Percentiles rank a stretch among this genome's conserved stretches.
Evolutionary conservation across 202 grass and related monocot genomes (phyloP).

Genomic region (Setaria viridis): DNA sequence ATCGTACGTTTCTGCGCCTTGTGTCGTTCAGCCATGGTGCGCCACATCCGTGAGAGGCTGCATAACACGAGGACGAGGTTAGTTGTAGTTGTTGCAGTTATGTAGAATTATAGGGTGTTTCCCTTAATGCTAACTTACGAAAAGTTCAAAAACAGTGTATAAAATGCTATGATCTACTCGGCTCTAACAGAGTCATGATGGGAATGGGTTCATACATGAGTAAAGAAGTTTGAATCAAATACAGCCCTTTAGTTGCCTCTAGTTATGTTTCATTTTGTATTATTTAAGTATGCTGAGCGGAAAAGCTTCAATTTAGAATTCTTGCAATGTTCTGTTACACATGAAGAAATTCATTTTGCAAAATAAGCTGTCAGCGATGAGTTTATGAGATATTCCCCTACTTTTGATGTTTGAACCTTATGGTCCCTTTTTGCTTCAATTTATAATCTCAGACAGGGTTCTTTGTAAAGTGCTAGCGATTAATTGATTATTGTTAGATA

Average conservation of each 20-base stretch:
- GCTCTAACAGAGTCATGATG: not conserved
- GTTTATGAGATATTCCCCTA: not conserved
- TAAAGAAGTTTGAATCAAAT: slow-evolving; percentile 26
- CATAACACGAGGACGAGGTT: not conserved
- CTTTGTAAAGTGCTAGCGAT: not conserved
- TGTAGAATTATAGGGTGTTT: not conserved
- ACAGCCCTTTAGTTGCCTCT: not conserved
- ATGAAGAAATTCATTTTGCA: not conserved
- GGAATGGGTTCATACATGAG: slow-evolving; percentile 5
- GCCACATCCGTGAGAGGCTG: slow-evolving; percentile 93
- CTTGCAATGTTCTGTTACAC: not conserved
- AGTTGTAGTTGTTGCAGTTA: not conserved
- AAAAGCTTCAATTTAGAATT: slow-evolving; percentile 24
- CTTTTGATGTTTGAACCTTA: not conserved
- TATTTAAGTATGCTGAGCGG: not conserved
- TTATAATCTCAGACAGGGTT: not conserved
- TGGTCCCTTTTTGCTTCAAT: not conserved
- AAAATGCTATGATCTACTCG: not conserved
- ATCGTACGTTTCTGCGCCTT: slow-evolving; percentile 77
- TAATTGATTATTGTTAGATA: not conserved
- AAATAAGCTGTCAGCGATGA: not conserved
- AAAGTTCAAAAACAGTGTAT: not conserved
- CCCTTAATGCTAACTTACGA: not conserved
- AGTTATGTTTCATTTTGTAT: slow-evolving; percentile 33
- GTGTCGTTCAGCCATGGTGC: slow-evolving; percentile 82